phyloP scores from a whole-genome alignment of 495 filamentous ascomycete species.

The Trichoderma reesei region DNA sequence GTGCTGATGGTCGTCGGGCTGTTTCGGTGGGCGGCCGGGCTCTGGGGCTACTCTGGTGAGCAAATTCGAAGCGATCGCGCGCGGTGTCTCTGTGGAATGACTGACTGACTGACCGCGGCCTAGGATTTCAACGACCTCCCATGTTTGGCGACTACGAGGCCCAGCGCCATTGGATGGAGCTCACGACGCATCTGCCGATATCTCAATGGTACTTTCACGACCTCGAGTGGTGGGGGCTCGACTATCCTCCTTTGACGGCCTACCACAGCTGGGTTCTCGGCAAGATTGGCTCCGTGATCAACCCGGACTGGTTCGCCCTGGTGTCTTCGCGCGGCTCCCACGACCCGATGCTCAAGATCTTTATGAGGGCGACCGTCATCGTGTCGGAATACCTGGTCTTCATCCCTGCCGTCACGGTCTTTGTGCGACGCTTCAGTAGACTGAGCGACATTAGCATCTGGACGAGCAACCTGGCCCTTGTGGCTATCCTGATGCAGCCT shows the following conservation, averaged over 20 bases:
- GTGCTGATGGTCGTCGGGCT: conserved; percentile 85
- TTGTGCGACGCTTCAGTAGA: conserved; percentile 67
- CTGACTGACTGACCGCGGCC: conserved; percentile 5
- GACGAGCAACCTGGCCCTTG: conserved; percentile 74
- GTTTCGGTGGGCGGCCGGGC: conserved; percentile 81
- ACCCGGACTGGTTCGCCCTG: conserved; percentile 84
- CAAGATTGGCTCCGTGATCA: conserved; percentile 68
- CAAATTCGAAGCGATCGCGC: background rate
- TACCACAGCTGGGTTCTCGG: conserved; percentile 95
- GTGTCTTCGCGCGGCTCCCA: conserved; percentile 73
- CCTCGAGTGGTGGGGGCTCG: conserved; percentile 91
- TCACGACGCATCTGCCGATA: conserved; percentile 78
- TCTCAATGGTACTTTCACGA: conserved; percentile 98
- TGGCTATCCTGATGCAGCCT: conserved; percentile 86
- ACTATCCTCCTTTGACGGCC: conserved; percentile 94
- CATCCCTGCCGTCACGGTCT: conserved; percentile 74
- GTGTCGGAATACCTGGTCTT: conserved; percentile 85
- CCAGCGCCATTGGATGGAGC: conserved; percentile 97
- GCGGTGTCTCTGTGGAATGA: background rate
- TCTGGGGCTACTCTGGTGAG: conserved; percentile 92
- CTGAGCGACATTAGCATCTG: conserved; percentile 60
- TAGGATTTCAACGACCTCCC: conserved; percentile 71
- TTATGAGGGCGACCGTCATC: conserved; percentile 86
- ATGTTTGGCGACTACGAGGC: conserved; percentile 98
- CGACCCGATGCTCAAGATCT: conserved; percentile 72